These are phyloP conservation scores for Adansonia digitata DNA, from an alignment of 345 rosid species.

Conservation along the genomic window DNA sequence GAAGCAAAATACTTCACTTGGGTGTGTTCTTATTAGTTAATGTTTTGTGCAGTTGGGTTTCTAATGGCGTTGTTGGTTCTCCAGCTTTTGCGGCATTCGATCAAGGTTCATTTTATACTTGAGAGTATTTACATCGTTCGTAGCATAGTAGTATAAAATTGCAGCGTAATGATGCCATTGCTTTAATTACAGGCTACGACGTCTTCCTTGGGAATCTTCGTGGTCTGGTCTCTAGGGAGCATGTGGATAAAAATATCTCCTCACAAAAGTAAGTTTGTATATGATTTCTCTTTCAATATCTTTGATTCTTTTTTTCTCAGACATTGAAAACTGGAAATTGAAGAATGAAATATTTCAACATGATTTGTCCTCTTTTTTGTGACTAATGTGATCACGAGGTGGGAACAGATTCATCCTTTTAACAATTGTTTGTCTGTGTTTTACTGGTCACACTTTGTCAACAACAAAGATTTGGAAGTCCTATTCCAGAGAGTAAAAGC, in stretches of 20 bases:
- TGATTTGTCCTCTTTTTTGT: background rate
- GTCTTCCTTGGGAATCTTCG: constrained; percentile 93
- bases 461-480: background rate
- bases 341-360: background rate
- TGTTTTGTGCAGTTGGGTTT: constrained; percentile 66
- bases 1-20: background rate
- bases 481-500: background rate
- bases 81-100: constrained; percentile 99
- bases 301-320: background rate
- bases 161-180: constrained; percentile 11
- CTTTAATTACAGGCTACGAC: constrained; percentile 67
- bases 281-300: background rate
- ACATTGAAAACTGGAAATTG: background rate
- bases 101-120: constrained; percentile 54
- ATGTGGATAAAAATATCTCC: constrained; percentile 76
- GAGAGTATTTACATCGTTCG: constrained; percentile 10
- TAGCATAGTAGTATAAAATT: background rate
- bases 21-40: constrained; percentile 8
- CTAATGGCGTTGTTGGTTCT: constrained; percentile 93
- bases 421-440: background rate
- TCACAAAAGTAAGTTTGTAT: constrained; percentile 56
- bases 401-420: background rate
- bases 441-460: background rate
- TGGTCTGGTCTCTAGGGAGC: constrained; percentile 89
- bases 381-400: background rate